Evolutionary conservation across 129 eudicot species (phyloP), one percentile per base, ranked within the genome.

Genomic region (Smallanthus sonchifolius): DNA sequence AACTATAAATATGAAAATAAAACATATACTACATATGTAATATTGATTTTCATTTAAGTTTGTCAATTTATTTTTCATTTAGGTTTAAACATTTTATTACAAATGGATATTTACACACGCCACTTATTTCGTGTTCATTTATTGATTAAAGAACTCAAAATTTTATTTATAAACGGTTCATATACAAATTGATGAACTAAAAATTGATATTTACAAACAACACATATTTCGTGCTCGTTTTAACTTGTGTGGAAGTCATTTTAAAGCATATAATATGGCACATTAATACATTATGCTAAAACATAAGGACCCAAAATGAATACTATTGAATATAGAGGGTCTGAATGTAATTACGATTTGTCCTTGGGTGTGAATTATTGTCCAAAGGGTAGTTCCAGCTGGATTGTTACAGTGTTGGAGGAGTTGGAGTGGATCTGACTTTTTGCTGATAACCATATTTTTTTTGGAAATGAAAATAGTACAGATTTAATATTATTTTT

Each of bases 391-490:
- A 24, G 73, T 79, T 79, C 82, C 77, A 78, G 82, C 82, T 78
- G 82, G 78, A 79, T 79, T 79, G 67, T 79, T 79, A 79, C 78
- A 79, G 78, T 79, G 49, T 71, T 79, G 78, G 43, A 72, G 74
- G 78, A 79, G 83, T 72, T 79, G 69, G 74, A 79, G 83, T 72
- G 83, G 78, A 79, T 79, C 83, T 79, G 74, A 72, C 69, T 52
- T 78, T 65, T 72, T 72, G 67, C 73, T 72, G 83, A 72, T 72
- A 72, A 54, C 74, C 74, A 79, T 69, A 52, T 15, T 38, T 69
- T 73, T 45, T 70, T 77, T 56, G 81, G 81, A 77, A 77, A 68
- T n/a, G 17, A 68, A 68, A 68, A 42, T 17, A 64, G 73, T 78
- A 71, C 82, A 63, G 9, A 11, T 61, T 60, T 44, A 34, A 34